Percentiles rank a stretch among this genome's conserved stretches.
Conservation (phyloP, 2,329 filamentous ascomycete genomes). For the Sodiomyces alkalinus region DNA sequence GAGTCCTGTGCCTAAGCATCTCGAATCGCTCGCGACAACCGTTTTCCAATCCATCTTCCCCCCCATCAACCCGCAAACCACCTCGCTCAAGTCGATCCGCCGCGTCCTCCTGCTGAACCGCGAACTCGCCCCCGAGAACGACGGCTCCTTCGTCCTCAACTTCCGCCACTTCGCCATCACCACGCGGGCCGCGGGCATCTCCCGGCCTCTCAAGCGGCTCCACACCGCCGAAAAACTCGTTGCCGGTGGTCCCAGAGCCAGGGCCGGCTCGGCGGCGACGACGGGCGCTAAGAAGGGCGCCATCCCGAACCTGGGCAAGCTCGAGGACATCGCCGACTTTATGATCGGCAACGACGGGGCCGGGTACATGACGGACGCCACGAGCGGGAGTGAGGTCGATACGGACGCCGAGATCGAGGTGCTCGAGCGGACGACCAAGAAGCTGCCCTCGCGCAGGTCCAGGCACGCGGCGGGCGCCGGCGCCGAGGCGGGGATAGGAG, state of each 20-base stretch:
- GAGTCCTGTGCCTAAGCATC: conserved; percentile 73
- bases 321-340: conserved; percentile 90
- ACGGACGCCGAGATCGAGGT: conserved; percentile 95
- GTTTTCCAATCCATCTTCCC: conserved; percentile 95
- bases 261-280: conserved; percentile 60
- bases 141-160: conserved; percentile 66
- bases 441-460: conserved; percentile 30
- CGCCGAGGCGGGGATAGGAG: conserved; percentile 25
- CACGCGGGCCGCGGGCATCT: conserved; percentile 71
- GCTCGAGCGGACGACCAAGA: conserved; percentile 45
- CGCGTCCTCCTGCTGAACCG: conserved; percentile 83
- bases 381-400: conserved; percentile 80
- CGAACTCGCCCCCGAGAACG: conserved; percentile 43
- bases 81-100: conserved; percentile 81
- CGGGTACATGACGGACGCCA: conserved; percentile 75
- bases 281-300: conserved; percentile 49
- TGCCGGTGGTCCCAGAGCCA: conserved; percentile 42
- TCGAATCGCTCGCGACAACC: conserved; percentile 83
- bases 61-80: conserved; percentile 82
- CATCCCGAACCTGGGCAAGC: conserved; percentile 76
- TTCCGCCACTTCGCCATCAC: conserved; percentile 92
- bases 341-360: conserved; percentile 69
- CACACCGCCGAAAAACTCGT: conserved; percentile 74
- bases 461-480: conserved; percentile 30
- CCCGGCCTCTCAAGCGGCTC: conserved; percentile 67